Evolutionary conservation across 805 yeast genomes (phyloP).

Genomic region (Hanseniaspora pseudoguilliermondii): DNA sequence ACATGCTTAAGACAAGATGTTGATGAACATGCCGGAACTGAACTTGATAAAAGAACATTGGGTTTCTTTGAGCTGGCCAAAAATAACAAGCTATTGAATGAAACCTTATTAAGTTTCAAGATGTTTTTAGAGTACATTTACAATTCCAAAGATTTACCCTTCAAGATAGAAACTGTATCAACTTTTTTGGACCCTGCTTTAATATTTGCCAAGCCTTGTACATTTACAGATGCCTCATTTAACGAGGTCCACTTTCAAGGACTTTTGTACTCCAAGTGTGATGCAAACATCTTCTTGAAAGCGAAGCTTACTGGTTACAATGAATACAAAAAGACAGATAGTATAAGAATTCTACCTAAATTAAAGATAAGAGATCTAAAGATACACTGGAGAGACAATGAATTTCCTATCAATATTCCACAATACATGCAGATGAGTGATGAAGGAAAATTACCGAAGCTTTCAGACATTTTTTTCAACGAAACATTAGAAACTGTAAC

Average conservation of each 20-base stretch:
- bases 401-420: slow-evolving; percentile 23
- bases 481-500: slow-evolving; percentile 29
- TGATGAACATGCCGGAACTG: slow-evolving; percentile 20
- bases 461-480: slow-evolving; percentile 30
- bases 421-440: slow-evolving; percentile 18
- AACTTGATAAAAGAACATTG: slow-evolving; percentile 18
- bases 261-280: slow-evolving; percentile 5
- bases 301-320: slow-evolving; percentile 22
- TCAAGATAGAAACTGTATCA: slow-evolving; percentile 7
- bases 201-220: slow-evolving; percentile 28
- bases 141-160: slow-evolving; percentile 6
- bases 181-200: slow-evolving; percentile 18
- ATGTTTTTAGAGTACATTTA: slow-evolving; percentile 12
- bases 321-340: slow-evolving; percentile 23
- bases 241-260: slow-evolving; percentile 24
- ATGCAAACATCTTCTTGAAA: slow-evolving; percentile 17
- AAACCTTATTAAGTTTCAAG: slow-evolving; percentile 9
- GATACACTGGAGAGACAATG: slow-evolving; percentile 33
- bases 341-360: slow-evolving; percentile 16
- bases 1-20: slow-evolving; percentile 26
- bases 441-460: slow-evolving; percentile 18
- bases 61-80: not conserved
- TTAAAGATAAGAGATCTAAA: slow-evolving; percentile 29
- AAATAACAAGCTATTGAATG: slow-evolving; percentile 1
- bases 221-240: slow-evolving; percentile 22